phyloP scores from a whole-genome alignment of 2,329 filamentous ascomycete species.

The Phialophora macrospora region DNA sequence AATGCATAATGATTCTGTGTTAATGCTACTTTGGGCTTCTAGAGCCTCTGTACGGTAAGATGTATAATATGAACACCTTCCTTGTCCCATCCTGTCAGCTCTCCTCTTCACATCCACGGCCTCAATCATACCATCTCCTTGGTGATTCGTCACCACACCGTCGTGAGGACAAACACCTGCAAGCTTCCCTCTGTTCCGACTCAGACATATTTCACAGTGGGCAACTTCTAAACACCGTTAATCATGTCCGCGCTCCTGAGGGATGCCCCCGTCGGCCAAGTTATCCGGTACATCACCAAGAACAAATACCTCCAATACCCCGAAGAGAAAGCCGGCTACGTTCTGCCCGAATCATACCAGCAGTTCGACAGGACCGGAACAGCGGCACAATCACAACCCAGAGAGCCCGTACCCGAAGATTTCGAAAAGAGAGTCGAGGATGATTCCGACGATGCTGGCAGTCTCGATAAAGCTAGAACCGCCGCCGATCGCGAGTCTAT shows the following conservation, averaged over 20 bases:
- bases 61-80: constrained; percentile 11
- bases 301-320: constrained; percentile 53
- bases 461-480: constrained; percentile 27
- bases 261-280: constrained; percentile 55
- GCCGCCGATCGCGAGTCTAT: constrained; percentile 31
- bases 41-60: background rate
- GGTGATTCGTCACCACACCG: background rate
- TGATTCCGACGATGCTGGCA: constrained; percentile 16
- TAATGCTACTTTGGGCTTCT: background rate
- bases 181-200: background rate
- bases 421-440: constrained; percentile 29
- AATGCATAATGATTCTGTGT: background rate
- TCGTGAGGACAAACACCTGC: background rate
- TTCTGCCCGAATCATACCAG: constrained; percentile 37
- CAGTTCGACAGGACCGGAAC: constrained; percentile 1
- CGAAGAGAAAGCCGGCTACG: constrained; percentile 48
- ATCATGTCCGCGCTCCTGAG: constrained; percentile 42
- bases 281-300: constrained; percentile 51
- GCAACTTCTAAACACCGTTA: background rate
- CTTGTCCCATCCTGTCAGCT: constrained; percentile 6
- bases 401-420: constrained; percentile 17
- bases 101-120: background rate
- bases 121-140: background rate
- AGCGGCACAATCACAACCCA: constrained; percentile 2
- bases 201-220: background rate